Evolutionary conservation across 2,329 filamentous ascomycete genomes (phyloP).

Genomic region (Hymenoscyphus repandus): DNA sequence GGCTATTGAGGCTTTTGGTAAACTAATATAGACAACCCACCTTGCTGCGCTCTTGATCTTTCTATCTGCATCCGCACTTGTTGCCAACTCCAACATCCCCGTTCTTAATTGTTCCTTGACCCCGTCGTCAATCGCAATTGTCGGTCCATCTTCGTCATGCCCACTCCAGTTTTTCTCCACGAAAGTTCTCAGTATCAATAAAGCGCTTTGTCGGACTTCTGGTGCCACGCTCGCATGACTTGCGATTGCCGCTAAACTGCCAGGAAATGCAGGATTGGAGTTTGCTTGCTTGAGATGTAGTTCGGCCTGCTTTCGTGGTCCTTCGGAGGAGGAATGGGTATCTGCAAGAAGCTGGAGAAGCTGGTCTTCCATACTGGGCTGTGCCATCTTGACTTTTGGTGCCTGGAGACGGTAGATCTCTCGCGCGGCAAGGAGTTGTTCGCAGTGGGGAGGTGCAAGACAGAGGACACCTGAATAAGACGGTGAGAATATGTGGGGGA

Average conservation of each 20-base stretch:
- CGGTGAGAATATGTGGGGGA: no score
- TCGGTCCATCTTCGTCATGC: conserved; percentile 57
- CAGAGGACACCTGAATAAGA: not conserved
- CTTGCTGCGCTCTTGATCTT: conserved; percentile 88
- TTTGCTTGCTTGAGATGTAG: conserved; percentile 39
- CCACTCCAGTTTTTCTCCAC: conserved; percentile 80
- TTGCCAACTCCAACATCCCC: conserved; percentile 71
- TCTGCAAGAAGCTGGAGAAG: conserved; percentile 82
- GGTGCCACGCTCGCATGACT: conserved; percentile 68
- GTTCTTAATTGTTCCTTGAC: conserved; percentile 70
- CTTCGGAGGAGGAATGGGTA: conserved; percentile 74
- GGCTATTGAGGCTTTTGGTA: not conserved
- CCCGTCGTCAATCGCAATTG: conserved; percentile 64
- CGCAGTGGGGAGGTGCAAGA: not conserved
- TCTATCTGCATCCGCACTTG: conserved; percentile 64
- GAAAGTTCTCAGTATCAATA: conserved; percentile 76
- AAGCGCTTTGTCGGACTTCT: conserved; percentile 75
- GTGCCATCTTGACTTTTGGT: conserved; percentile 2
- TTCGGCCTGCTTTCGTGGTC: conserved; percentile 80
- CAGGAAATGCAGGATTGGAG: conserved; percentile 63
- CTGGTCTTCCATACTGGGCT: conserved; percentile 75
- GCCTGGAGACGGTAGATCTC: not conserved
- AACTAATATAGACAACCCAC: conserved; percentile 40
- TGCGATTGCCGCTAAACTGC: conserved; percentile 75
- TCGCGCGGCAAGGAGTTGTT: not conserved